phyloP scores from a whole-genome alignment of 768 basidiomycete species.

The Lactarius deliciosus region DNA sequence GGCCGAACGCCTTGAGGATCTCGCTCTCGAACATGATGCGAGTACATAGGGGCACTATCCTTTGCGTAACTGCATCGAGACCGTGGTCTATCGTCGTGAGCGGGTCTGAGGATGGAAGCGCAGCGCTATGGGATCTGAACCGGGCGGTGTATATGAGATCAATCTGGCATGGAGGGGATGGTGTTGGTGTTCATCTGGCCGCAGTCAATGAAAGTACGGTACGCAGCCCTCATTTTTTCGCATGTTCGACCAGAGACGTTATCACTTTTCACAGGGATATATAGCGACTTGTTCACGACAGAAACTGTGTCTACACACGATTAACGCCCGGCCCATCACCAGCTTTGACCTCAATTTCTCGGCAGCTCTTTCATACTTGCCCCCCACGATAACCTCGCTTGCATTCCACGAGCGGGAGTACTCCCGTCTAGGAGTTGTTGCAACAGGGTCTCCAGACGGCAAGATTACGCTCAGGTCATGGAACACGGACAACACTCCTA shows the following conservation, averaged over 20 bases:
- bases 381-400: slow-evolving; percentile 64
- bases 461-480: slow-evolving; percentile 80
- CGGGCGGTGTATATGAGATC: slow-evolving; percentile 76
- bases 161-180: slow-evolving; percentile 60
- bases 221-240: slow-evolving; percentile 34
- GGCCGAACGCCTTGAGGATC: slow-evolving; percentile 30
- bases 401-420: slow-evolving; percentile 91
- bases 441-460: slow-evolving; percentile 74
- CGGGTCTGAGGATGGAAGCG: slow-evolving; percentile 83
- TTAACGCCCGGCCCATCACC: slow-evolving; percentile 81
- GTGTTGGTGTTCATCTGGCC: slow-evolving; percentile 58
- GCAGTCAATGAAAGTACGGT: slow-evolving; percentile 88
- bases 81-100: slow-evolving; percentile 83
- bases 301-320: slow-evolving; percentile 76
- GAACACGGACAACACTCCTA: slow-evolving; percentile 72
- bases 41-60: slow-evolving; percentile 68
- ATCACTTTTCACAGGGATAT: slow-evolving; percentile 58
- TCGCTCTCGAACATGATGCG: slow-evolving; percentile 73
- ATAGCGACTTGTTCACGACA: slow-evolving; percentile 78
- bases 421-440: slow-evolving; percentile 72
- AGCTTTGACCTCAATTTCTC: slow-evolving; percentile 58
- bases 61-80: slow-evolving; percentile 68
- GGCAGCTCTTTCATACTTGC: slow-evolving; percentile 44
- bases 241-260: slow-evolving; percentile 12
- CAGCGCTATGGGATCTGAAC: slow-evolving; percentile 89